Base-by-base conservation (phyloP, 352 stramenopile species). In the Peronospora belbahrii region DNA sequence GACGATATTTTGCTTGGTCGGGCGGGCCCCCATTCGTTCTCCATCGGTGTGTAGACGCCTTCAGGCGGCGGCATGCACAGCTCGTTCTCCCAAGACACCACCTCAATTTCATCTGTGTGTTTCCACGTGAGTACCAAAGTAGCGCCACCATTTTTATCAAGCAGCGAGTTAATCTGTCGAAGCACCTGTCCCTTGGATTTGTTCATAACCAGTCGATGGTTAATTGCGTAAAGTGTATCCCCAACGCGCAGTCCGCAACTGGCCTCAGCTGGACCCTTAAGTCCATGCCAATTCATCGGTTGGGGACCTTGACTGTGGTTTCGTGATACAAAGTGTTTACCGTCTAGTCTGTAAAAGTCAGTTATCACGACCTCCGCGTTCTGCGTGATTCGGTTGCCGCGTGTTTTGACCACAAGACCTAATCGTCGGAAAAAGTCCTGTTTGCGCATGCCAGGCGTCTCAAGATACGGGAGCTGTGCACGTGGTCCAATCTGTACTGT, bases 171-270 rank as follows among this genome's bases (percentile, higher is more conserved):
- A 41, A 93, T 85, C 53, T 90, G 74, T 56, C 78, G 69, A 38
- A 93, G 60, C 42, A 93, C 77, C 46, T 93, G 81, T 10, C 78
- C 74, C 56, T 79, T 84, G 36, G 76, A 85, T 59, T 90, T 90
- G 65, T 93, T 93, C 48, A 88, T 76, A 10, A 93, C 76, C n/a
- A 88, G 71, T 48, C 74, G 67, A 45, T 89, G 75, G 64, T 93
- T 93, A 47, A 93, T 83, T 27, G 81, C 77, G 56, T 93, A 90
- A 28, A 93, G 67, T 34, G 74, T 83, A 56, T 93, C 81, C 15
- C 81, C 78, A 4, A 79, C 60, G 40, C 81, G 78, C n/a, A 93
- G 64, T 3, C 70, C 78, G 30, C 68, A 68, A 42, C 76, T 88
- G 8, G 76, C 74, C 47, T 93, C 81, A 8, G 71, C 78, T 1